A percentile compares a stretch with the other conserved stretches of the same genome.
Evolutionary conservation across 139 green algal species (phyloP).

Genomic region (Micromonas pusilla): DNA sequence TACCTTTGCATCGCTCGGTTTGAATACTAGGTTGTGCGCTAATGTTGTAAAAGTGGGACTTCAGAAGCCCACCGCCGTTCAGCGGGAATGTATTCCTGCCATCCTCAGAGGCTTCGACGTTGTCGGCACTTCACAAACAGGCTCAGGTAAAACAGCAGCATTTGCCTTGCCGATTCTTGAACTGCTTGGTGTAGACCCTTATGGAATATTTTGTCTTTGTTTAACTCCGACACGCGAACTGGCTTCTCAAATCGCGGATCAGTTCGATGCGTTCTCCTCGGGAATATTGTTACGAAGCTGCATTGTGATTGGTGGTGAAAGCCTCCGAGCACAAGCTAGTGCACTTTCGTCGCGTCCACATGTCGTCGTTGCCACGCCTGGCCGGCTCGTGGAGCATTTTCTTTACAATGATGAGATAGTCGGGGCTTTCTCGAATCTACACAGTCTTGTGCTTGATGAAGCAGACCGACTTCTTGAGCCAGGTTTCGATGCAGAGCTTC

Average conservation of each 20-base stretch:
- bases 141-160: constrained; percentile 11
- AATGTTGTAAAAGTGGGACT: not conserved
- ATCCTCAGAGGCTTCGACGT: constrained; percentile 7
- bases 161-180: constrained; percentile 20
- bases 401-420: not conserved
- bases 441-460: constrained; percentile 10
- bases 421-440: not conserved
- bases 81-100: constrained; percentile 1
- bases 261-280: not conserved
- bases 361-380: constrained; percentile 16
- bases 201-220: constrained; percentile 24
- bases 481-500: constrained; percentile 7
- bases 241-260: constrained; percentile 14
- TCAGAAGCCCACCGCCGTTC: not conserved
- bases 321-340: not conserved
- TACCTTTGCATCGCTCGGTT: not conserved
- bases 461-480: constrained; percentile 13
- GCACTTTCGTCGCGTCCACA: not conserved
- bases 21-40: not conserved
- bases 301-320: not conserved
- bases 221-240: constrained; percentile 17
- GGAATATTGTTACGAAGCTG: not conserved
- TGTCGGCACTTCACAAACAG: constrained; percentile 1
- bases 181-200: constrained; percentile 21
- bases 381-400: constrained; percentile 24